Base-by-base conservation (phyloP, 495 filamentous ascomycete genomes). In the Darksidea phi region DNA sequence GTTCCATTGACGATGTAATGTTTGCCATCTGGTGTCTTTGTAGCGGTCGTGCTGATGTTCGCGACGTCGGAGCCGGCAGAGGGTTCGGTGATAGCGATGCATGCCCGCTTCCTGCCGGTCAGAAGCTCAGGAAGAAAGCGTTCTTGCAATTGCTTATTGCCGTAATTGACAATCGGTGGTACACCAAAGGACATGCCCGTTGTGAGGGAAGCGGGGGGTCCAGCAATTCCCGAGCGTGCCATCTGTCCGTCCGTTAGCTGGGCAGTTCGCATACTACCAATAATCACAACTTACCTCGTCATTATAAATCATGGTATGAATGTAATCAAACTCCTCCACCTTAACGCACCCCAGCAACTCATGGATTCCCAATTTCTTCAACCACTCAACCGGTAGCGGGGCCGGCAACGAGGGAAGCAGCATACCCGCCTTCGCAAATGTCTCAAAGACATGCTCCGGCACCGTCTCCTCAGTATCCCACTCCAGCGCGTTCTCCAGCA, bases 51-150 rank as follows among this genome's bases (percentile, higher is more conserved):
- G 13, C 75, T 72, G 66, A 90, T 87, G 61, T 84, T 84, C 0
- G 86, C 83, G 2, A 91, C 88, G 65, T 91, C 87, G 61, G 79
- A 83, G 1, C 88, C 88, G 3, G 86, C 86, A 25, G 80, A 81
- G 0, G 88, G 88, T 70, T 91, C 88, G 0, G 88, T 91, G 68
- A 91, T 90, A 4, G 87, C 88, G 53, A 91, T 89, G 65, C 88
- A 91, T 2, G 75, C 74, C 37, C 88, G 76, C 72, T 82, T 87
- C 66, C 77, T 78, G 17, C 86, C 86, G 3, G 78, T 81, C n/a
- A 90, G 74, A 1, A 89, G 72, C 28, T 86, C 86, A 0, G 87
- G 86, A 32, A 90, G 72, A 57, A 84, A 82, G 1, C 78, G 72
- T 63, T 87, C 84, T 70, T 89, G 80, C 38, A 90, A 69, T 55